Conservation (phyloP, 305 asterid species). For the Plantago lanceolata region DNA sequence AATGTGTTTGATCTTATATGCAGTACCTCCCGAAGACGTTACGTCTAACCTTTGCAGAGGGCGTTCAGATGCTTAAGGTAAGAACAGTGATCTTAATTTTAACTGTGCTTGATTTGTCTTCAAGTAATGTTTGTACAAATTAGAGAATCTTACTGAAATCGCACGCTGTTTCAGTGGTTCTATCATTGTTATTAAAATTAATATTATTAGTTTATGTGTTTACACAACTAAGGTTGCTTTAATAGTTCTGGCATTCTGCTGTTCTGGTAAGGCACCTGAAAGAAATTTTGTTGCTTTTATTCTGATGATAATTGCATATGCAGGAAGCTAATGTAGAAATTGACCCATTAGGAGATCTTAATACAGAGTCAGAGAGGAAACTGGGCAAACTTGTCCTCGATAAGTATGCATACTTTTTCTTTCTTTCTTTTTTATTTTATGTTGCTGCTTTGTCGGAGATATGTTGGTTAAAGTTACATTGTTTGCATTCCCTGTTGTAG, state of each 20-base stretch:
- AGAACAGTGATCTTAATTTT: conserved; percentile 12
- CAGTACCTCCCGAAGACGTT: conserved; percentile 74
- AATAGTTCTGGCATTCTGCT: neutral
- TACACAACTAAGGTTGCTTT: neutral
- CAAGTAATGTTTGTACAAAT: too few relatives aligned
- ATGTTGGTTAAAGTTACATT: neutral
- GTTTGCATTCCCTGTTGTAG: conserved; percentile 30
- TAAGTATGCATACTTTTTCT: conserved; percentile 45
- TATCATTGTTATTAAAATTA: too few relatives aligned
- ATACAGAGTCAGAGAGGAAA: conserved; percentile 81
- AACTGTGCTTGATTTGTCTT: neutral
- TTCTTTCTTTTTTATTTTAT: conserved; percentile 1
- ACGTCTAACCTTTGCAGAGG: conserved; percentile 81
- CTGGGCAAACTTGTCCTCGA: conserved; percentile 81
- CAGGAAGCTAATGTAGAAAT: conserved; percentile 88
- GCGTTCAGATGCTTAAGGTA: conserved; percentile 87
- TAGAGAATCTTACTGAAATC: too few relatives aligned
- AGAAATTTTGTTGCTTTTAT: neutral
- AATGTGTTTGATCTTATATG: conserved; percentile 27
- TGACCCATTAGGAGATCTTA: conserved; percentile 90
- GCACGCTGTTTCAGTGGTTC: too few relatives aligned
- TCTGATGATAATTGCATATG: conserved; percentile 15
- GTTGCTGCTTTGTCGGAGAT: neutral
- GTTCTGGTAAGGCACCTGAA: neutral
- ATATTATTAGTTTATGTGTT: too few relatives aligned